Conservation (phyloP, 108 stramenopile species). For the Pseudonitzschia delicatissima region DNA sequence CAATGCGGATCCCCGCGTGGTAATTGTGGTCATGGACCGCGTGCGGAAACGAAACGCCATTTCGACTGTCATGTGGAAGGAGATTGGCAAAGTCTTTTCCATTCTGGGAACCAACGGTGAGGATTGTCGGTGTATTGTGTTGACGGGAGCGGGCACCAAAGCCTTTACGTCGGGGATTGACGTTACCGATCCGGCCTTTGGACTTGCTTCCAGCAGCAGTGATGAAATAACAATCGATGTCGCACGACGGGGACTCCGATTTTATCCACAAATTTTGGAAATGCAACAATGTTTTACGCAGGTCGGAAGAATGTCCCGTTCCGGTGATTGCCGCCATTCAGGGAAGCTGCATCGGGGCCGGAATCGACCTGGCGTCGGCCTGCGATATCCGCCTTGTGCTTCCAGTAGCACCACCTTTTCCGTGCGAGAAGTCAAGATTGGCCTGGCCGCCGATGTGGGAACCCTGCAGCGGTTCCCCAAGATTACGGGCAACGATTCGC, state of each 20-base stretch:
- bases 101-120: constrained; percentile 45
- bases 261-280: constrained; percentile 57
- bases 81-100: constrained; percentile 64
- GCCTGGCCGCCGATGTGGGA: constrained; percentile 79
- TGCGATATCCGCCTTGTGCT: constrained; percentile 69
- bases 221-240: constrained; percentile 30
- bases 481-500: constrained; percentile 61
- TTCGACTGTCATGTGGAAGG: constrained; percentile 64
- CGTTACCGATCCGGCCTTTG: constrained; percentile 50
- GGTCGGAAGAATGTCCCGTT: constrained; percentile 70
- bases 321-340: constrained; percentile 78
- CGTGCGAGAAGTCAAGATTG: constrained; percentile 64
- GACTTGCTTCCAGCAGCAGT: constrained; percentile 8
- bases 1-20: constrained; percentile 27
- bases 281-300: constrained; percentile 78
- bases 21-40: constrained; percentile 50
- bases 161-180: constrained; percentile 79
- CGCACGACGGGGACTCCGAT: constrained; percentile 60
- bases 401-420: constrained; percentile 52
- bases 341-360: constrained; percentile 76
- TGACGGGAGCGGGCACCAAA: constrained; percentile 56
- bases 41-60: constrained; percentile 73
- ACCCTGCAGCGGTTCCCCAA: constrained; percentile 78
- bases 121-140: constrained; percentile 58
- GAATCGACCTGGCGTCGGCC: constrained; percentile 61